Conservation (phyloP, 2,329 filamentous ascomycete genomes). For the Cytospora piceae region DNA sequence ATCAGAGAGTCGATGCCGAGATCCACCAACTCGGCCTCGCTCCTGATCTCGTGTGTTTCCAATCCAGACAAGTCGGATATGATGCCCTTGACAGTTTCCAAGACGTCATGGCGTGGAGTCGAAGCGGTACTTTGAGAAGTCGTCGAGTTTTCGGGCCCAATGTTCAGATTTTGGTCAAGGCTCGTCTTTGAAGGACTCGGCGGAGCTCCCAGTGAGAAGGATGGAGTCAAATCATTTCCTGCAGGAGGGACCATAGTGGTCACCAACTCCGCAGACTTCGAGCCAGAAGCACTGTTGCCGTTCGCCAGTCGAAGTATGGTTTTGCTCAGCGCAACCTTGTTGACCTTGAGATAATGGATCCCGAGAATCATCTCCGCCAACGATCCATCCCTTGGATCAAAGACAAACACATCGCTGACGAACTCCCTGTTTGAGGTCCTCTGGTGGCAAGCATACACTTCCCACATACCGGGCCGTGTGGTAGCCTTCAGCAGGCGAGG, state of each 20-base stretch:
- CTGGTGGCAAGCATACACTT: conserved; percentile 7
- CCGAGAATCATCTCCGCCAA: conserved; percentile 42
- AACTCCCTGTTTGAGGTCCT: conserved; percentile 26
- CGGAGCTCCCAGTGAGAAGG: not conserved
- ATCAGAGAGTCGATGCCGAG: conserved; percentile 55
- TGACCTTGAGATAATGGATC: conserved; percentile 37
- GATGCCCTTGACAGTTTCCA: conserved; percentile 6
- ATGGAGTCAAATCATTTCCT: not conserved
- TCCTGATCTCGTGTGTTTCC: conserved; percentile 43
- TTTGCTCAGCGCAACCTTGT: conserved; percentile 38
- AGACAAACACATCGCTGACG: conserved; percentile 42
- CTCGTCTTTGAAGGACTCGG: not conserved
- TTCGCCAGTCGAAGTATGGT: conserved; percentile 32
- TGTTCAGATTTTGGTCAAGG: not conserved
- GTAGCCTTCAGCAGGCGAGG: conserved; percentile 29
- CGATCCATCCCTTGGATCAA: conserved; percentile 36
- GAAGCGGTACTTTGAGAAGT: not conserved
- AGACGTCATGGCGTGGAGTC: not conserved
- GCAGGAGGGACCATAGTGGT: not conserved
- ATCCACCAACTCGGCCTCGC: conserved; percentile 44
- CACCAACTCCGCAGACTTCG: not conserved
- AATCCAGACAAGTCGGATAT: conserved; percentile 19
- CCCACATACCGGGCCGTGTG: not conserved
- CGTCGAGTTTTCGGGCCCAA: not conserved
- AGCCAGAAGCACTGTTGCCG: not conserved